Conservation (phyloP, 116 monocot genomes). For the Iris pallida region DNA sequence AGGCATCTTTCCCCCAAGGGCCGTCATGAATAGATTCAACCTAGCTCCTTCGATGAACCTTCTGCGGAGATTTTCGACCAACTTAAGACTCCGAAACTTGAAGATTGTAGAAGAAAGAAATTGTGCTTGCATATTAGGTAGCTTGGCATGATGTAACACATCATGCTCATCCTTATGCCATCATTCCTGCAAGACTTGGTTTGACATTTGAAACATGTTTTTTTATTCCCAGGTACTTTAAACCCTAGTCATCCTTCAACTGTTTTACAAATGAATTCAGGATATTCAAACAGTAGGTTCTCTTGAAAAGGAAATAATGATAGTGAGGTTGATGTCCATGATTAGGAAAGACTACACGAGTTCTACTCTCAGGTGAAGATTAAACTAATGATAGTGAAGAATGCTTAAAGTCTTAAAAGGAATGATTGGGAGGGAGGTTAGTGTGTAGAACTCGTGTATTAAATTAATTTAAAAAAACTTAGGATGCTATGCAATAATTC, state of each 20-base stretch:
- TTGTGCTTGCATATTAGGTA: neutral
- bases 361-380: neutral
- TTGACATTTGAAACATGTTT: neutral
- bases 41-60: too few species aligned
- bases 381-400: neutral
- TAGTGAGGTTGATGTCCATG: neutral
- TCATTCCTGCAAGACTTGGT: neutral
- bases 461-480: too few species aligned
- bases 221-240: neutral
- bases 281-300: neutral
- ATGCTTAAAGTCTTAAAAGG: neutral
- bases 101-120: neutral
- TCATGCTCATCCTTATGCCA: constrained; percentile 1
- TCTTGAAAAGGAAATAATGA: neutral
- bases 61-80: too few species aligned
- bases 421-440: constrained; percentile 7
- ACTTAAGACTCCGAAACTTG: too few species aligned
- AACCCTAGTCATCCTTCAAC: neutral
- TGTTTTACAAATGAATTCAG: neutral
- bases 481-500: too few species aligned
- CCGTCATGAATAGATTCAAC: too few species aligned
- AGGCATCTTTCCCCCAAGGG: too few species aligned
- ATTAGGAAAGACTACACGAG: neutral
- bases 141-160: neutral
- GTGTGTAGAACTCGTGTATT: too few species aligned